Conservation (phyloP, 345 rosid species). For the Bretschneidera sinensis region DNA sequence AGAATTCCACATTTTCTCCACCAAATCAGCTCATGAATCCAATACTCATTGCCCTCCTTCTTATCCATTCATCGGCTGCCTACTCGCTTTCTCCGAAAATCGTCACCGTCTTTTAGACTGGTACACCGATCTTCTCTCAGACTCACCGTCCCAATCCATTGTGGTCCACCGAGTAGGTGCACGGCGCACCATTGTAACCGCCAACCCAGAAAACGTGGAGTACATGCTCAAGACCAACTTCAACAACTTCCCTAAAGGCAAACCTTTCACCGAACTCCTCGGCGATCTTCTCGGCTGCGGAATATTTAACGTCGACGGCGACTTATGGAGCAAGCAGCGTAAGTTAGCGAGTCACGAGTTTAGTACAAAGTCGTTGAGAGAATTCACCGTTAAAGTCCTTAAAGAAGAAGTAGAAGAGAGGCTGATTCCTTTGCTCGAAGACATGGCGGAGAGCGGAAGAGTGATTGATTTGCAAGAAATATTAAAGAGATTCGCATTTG, state of each 20-base stretch:
- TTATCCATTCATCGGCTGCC: constrained; percentile 63
- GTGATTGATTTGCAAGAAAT: constrained; percentile 56
- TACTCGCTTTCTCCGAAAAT: constrained; percentile 57
- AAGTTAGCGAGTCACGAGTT: constrained; percentile 80
- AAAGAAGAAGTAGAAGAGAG: constrained; percentile 49
- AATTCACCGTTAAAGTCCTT: constrained; percentile 44
- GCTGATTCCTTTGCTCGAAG: constrained; percentile 45
- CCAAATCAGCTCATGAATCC: background rate
- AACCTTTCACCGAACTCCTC: constrained; percentile 65
- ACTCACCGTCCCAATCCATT: constrained; percentile 53
- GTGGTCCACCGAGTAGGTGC: constrained; percentile 43
- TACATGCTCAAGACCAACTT: constrained; percentile 63
- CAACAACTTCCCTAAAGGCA: constrained; percentile 76
- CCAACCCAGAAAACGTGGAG: constrained; percentile 65
- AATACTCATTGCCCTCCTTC: constrained; percentile 32
- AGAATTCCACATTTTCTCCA: background rate
- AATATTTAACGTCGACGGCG: constrained; percentile 78
- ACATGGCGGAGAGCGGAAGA: constrained; percentile 15
- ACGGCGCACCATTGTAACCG: constrained; percentile 60
- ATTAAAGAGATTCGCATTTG: constrained; percentile 53
- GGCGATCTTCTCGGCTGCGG: constrained; percentile 83
- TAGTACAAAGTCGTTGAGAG: constrained; percentile 51
- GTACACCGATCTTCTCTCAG: constrained; percentile 64
- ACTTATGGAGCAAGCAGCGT: constrained; percentile 59
- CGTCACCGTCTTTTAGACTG: constrained; percentile 62